Percentiles rank a stretch among this genome's conserved stretches.
These are phyloP conservation scores for Ceratobasidium sp. DNA, from an alignment of 1,284 basidiomycete genomes.

Conservation along the genomic window DNA sequence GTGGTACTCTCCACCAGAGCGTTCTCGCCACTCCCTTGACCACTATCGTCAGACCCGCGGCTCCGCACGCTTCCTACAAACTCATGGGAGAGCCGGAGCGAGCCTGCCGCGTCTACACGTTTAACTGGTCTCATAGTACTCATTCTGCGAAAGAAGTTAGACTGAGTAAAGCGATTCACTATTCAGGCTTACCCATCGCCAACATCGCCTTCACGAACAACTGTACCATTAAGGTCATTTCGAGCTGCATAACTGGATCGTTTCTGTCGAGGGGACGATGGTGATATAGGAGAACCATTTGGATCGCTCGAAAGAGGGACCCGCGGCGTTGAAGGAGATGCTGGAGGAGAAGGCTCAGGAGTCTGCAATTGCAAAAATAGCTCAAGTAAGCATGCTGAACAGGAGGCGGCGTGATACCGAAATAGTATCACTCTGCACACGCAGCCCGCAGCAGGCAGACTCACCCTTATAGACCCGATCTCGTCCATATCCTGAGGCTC, in stretches of 20 bases:
- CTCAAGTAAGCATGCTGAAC: constrained; percentile 37
- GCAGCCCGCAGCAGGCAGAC: constrained; percentile 49
- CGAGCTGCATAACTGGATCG: constrained; percentile 82
- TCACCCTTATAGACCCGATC: constrained; percentile 33
- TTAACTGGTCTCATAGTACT: constrained; percentile 94
- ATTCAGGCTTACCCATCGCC: constrained; percentile 70
- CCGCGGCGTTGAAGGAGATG: constrained; percentile 24
- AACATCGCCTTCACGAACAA: constrained; percentile 83
- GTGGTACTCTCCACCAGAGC: constrained; percentile 32
- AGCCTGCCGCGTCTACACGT: constrained; percentile 85
- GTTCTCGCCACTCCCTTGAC: constrained; percentile 41
- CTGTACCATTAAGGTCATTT: constrained; percentile 76
- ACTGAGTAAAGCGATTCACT: background rate
- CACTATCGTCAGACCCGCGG: constrained; percentile 50
- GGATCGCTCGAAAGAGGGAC: constrained; percentile 3
- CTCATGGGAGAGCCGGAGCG: constrained; percentile 82
- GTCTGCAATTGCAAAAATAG: constrained; percentile 49
- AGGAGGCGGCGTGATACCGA: constrained; percentile 16
- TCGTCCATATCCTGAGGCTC: constrained; percentile 31
- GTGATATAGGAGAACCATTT: constrained; percentile 21
- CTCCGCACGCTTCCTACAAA: constrained; percentile 79
- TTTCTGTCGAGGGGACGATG: constrained; percentile 61
- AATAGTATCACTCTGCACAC: constrained; percentile 50
- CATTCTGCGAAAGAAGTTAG: constrained; percentile 57
- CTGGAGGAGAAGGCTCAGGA: constrained; percentile 46